Conservation (phyloP, 1,139 yeast species). For the Ogataea hybrid region DNA sequence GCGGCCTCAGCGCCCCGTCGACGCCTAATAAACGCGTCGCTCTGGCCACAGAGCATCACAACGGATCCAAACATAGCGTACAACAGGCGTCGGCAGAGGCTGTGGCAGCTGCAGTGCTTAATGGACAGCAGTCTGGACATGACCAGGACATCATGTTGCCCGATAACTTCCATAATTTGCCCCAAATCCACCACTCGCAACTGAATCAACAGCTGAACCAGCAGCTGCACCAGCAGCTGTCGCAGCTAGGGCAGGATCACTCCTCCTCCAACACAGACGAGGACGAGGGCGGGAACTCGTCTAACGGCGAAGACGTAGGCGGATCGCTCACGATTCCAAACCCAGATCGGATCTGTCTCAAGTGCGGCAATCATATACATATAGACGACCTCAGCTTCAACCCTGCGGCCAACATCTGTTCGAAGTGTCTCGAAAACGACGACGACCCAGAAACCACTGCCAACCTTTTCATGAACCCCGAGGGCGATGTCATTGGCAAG, state of each 20-base stretch:
- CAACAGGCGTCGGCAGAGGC: constrained; percentile 17
- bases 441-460: constrained; percentile 13
- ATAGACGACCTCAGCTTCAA: constrained; percentile 27
- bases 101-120: constrained; percentile 24
- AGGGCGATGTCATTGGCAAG: constrained; percentile 16
- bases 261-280: constrained; percentile 13
- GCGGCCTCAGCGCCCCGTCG: constrained; percentile 4
- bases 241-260: constrained; percentile 10
- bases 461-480: constrained; percentile 24
- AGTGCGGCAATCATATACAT: constrained; percentile 25
- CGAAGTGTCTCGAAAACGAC: constrained; percentile 23
- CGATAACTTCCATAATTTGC: constrained; percentile 15
- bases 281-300: constrained; percentile 11
- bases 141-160: constrained; percentile 20
- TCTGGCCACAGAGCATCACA: neutral
- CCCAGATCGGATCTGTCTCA: constrained; percentile 26
- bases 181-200: constrained; percentile 28
- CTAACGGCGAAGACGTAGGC: constrained; percentile 16
- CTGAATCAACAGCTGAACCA: constrained; percentile 30
- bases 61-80: neutral
- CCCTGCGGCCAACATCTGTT: constrained; percentile 26
- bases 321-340: constrained; percentile 25
- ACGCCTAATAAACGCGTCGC: neutral
- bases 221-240: constrained; percentile 21
- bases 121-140: constrained; percentile 17